A percentile compares a stretch with the other conserved stretches of the same genome.
Conservation (phyloP, 2,329 filamentous ascomycete genomes). For the Sordariomycetes sp. region DNA sequence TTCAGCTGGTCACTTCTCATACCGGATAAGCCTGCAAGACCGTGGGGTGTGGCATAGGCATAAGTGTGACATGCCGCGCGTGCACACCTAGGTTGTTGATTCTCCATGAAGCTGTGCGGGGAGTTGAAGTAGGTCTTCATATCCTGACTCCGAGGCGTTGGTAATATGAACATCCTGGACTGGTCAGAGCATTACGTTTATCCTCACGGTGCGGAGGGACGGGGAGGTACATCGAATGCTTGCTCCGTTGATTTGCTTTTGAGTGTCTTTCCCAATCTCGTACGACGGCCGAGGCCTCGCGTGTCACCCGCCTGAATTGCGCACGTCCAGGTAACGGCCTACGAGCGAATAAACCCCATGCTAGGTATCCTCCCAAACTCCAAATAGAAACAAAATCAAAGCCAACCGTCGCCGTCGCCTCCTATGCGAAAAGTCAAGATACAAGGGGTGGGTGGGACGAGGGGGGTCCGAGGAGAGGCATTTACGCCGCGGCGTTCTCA, state of each 20-base stretch:
- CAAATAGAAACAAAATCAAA: background rate
- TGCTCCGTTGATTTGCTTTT: background rate
- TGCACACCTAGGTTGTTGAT: background rate
- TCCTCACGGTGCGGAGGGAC: background rate
- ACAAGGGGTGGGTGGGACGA: background rate
- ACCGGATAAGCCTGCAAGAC: background rate
- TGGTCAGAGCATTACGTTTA: background rate
- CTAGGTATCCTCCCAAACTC: background rate
- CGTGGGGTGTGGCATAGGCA: background rate
- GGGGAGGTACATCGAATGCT: background rate
- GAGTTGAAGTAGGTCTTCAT: background rate
- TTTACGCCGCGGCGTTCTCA: constrained; percentile 71
- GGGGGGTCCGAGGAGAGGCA: background rate
- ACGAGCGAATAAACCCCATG: background rate
- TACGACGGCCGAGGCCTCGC: background rate
- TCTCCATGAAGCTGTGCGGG: background rate
- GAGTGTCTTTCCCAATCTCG: background rate
- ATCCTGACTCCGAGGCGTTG: background rate
- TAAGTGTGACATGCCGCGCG: background rate
- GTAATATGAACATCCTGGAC: background rate
- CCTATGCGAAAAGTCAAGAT: background rate
- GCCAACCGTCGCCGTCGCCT: background rate
- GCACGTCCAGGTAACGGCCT: background rate
- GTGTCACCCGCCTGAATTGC: background rate
- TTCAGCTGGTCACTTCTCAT: background rate